Conservation (phyloP, 352 stramenopile genomes). For the Phytopythium ostracodes region DNA sequence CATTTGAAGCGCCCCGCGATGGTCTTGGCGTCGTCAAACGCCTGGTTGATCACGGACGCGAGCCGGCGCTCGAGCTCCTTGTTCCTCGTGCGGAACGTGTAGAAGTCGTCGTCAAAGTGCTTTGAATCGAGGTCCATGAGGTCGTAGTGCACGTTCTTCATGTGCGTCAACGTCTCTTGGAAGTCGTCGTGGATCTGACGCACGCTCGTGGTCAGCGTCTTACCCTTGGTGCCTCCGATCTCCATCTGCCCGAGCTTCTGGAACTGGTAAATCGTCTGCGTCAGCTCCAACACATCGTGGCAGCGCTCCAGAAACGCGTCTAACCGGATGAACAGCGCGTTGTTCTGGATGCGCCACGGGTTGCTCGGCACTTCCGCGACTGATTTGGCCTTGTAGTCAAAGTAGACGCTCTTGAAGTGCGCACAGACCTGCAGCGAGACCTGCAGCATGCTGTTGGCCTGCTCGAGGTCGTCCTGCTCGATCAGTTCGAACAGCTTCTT, state of each 20-base stretch:
- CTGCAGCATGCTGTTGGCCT: slow-evolving; percentile 69
- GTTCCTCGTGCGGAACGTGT: slow-evolving; percentile 84
- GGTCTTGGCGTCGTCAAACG: slow-evolving; percentile 91
- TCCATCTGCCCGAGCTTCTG: slow-evolving; percentile 86
- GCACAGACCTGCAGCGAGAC: slow-evolving; percentile 78
- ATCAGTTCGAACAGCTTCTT: slow-evolving; percentile 79
- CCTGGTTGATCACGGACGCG: slow-evolving; percentile 88
- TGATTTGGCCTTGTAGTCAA: slow-evolving; percentile 90
- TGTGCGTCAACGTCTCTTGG: slow-evolving; percentile 60
- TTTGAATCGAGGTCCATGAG: slow-evolving; percentile 89
- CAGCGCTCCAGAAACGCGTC: slow-evolving; percentile 91
- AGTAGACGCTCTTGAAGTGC: slow-evolving; percentile 90
- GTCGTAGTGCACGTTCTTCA: slow-evolving; percentile 85
- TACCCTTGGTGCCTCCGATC: slow-evolving; percentile 91
- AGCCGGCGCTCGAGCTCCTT: slow-evolving; percentile 88
- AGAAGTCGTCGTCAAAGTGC: slow-evolving; percentile 91
- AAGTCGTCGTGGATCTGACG: slow-evolving; percentile 89
- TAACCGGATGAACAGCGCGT: slow-evolving; percentile 87
- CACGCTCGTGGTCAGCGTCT: slow-evolving; percentile 88
- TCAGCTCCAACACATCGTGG: slow-evolving; percentile 89
- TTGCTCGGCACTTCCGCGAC: slow-evolving; percentile 77
- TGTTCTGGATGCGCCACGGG: slow-evolving; percentile 90
- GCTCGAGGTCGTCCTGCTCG: slow-evolving; percentile 65
- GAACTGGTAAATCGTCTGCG: slow-evolving; percentile 89
- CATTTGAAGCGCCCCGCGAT: slow-evolving; percentile 87